Base-by-base conservation (phyloP, 116 monocot species). In the Zostera marina region DNA sequence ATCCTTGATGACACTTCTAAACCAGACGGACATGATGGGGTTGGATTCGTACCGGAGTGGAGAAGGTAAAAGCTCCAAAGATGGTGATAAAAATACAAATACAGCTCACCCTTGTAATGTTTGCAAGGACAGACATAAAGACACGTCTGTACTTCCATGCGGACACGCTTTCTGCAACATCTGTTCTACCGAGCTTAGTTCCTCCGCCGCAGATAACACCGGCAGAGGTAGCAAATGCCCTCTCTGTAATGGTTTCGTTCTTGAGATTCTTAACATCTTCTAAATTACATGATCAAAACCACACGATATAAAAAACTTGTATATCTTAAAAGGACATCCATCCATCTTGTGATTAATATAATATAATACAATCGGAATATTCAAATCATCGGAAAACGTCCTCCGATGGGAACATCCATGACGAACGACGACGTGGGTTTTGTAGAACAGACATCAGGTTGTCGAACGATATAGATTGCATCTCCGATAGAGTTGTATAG, bases 151-250 rank as follows among this genome's bases (percentile, higher is more conserved):
- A 63, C 77, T 82, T 16, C 81, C 77, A 2, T 91, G 91, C 68
- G 91, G 91, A 17, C 91, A 93, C 70, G 81, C 92, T n/a, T 93
- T 83, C 67, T 93, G 92, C 70, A 73, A 87, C 64, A 52, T 72
- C 25, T 93, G 92, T 70, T 83, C 84, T 3, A 56, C 84, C 17
- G 79, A 78, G 76, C 69, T 93, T 42, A 3, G 32, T n/a, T n/a
- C n/a, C n/a, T 58, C 72, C 65, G 61, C 73, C 26, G 59, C 60
- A 26, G 32, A 32, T n/a, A n/a, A n/a, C 32, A 5, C 4, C 32
- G 32, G 32, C 32, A 5, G 32, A 2, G 61, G 77, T 13, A 73
- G 92, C 7, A 76, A 57, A 24, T 93, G 92, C 62, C 87, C 92
- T 0, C 79, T 93, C 32, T 93, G 92, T 68, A 84, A 84, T n/a